A percentile compares a stretch with the other conserved stretches of the same genome.
Conservation (phyloP, 2,329 filamentous ascomycete genomes). For the Fusarium sterilihyphosum region DNA sequence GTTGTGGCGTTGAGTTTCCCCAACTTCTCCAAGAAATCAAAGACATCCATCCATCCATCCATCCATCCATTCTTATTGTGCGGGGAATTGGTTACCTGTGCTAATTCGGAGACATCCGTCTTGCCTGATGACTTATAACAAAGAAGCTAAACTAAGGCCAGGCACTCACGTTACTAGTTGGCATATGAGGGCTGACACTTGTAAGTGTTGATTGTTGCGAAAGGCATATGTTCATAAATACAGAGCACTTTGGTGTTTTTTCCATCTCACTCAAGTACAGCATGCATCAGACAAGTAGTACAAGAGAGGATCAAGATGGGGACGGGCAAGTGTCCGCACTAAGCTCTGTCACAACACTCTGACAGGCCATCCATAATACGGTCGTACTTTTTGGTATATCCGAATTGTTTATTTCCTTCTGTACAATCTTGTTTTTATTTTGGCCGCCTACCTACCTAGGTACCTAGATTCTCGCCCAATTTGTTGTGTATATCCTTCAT, state of each 20-base stretch:
- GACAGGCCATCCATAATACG: not conserved
- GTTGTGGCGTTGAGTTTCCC: slow-evolving; percentile 6
- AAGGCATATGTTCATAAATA: not conserved
- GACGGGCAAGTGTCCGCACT: not conserved
- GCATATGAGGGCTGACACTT: no score
- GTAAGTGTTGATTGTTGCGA: not conserved
- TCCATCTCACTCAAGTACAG: not conserved
- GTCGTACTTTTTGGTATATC: not conserved
- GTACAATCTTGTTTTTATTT: not conserved
- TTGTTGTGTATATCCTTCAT: not conserved
- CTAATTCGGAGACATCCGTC: not conserved
- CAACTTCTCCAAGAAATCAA: slow-evolving; percentile 2
- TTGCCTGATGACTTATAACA: not conserved
- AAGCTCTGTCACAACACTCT: not conserved
- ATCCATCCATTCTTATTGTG: not conserved
- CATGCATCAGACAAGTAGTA: not conserved
- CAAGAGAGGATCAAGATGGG: not conserved
- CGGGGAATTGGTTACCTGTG: not conserved
- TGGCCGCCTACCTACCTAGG: no score
- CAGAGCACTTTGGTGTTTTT: not conserved
- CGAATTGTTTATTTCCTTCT: not conserved
- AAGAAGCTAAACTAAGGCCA: not conserved
- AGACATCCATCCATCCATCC: not conserved
- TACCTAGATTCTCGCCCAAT: not conserved
- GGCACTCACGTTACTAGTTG: no score